Evolutionary conservation across 768 basidiomycete genomes (phyloP).

Genomic region (Candolleomyces eurysporus): DNA sequence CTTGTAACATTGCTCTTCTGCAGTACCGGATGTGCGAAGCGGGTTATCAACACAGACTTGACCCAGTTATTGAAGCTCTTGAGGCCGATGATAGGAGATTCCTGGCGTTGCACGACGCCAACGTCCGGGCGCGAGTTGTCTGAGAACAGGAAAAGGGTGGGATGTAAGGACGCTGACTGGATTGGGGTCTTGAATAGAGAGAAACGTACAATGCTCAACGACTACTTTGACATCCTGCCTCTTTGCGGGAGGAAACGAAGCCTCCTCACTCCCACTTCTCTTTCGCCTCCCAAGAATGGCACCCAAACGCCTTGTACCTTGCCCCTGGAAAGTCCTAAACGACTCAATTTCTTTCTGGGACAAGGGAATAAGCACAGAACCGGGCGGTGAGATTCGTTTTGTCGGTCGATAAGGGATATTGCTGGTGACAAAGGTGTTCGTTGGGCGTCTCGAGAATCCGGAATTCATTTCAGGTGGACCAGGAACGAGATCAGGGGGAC

Average conservation of each 20-base stretch:
- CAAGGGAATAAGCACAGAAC: conserved; percentile 63
- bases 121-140: conserved; percentile 95
- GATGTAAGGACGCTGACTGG: not conserved
- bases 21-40: conserved; percentile 77
- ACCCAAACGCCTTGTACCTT: conserved; percentile 48
- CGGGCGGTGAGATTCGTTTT: conserved; percentile 57
- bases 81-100: conserved; percentile 94
- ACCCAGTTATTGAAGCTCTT: conserved; percentile 99
- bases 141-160: conserved; percentile 26
- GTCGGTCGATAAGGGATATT: conserved; percentile 61
- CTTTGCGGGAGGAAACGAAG: conserved; percentile 47
- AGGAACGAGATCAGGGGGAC: too few species aligned
- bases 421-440: not conserved
- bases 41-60: conserved; percentile 93
- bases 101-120: conserved; percentile 76
- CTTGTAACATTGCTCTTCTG: conserved; percentile 31
- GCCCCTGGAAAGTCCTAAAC: conserved; percentile 56
- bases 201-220: conserved; percentile 71
- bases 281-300: conserved; percentile 42
- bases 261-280: conserved; percentile 37
- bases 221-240: conserved; percentile 69
- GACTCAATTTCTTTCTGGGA: conserved; percentile 58
- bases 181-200: not conserved
- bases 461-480: too few species aligned
- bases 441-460: too few species aligned